Evolutionary conservation across 805 yeast species (phyloP).

Genomic region (Candida sonorensis): DNA sequence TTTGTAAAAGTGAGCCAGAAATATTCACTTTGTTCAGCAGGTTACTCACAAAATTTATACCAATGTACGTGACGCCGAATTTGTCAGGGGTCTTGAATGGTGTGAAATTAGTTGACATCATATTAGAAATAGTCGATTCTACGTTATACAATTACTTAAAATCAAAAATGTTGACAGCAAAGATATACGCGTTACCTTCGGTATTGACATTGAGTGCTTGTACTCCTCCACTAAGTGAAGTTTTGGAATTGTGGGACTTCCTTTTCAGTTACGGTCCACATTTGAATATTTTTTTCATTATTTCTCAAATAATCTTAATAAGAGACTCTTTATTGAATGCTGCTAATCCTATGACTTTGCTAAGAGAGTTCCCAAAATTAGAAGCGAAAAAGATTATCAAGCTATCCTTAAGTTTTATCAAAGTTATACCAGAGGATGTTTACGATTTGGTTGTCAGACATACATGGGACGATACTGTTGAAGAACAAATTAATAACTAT

Average conservation of each 20-base stretch:
- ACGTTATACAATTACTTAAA: constrained; percentile 52
- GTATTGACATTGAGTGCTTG: constrained; percentile 82
- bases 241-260: constrained; percentile 81
- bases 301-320: constrained; percentile 72
- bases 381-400: constrained; percentile 71
- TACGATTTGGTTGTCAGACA: constrained; percentile 61
- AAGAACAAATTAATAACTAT: constrained; percentile 20
- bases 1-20: constrained; percentile 76
- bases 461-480: constrained; percentile 42
- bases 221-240: constrained; percentile 75
- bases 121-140: constrained; percentile 67
- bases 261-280: constrained; percentile 88
- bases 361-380: constrained; percentile 66
- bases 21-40: constrained; percentile 68
- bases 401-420: constrained; percentile 71
- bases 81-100: constrained; percentile 81
- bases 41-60: constrained; percentile 58
- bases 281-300: constrained; percentile 75
- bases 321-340: constrained; percentile 55
- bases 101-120: constrained; percentile 61
- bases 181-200: constrained; percentile 80
- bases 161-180: constrained; percentile 68
- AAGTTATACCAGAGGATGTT: constrained; percentile 60
- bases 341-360: constrained; percentile 63
- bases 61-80: constrained; percentile 70